Percentiles rank a stretch among this genome's conserved stretches.
phyloP scores from a whole-genome alignment of 352 stramenopile species.

The Globisporangium echinulatum region DNA sequence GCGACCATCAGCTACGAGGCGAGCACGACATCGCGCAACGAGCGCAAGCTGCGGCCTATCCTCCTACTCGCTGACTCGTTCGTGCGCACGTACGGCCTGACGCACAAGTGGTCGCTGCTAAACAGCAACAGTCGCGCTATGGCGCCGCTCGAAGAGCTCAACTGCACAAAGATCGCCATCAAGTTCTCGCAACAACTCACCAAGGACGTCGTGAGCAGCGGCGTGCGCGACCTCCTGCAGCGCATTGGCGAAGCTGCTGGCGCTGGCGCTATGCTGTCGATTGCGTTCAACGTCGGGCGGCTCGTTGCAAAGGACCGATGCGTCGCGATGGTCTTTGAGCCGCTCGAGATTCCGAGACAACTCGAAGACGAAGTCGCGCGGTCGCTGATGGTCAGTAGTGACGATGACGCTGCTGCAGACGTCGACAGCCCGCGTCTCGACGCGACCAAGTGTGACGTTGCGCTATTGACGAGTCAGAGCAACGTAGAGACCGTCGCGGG shows the following conservation, averaged over 20 bases:
- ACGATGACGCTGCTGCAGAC: slow-evolving; percentile 17
- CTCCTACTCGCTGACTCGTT: slow-evolving; percentile 70
- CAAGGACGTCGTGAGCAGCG: slow-evolving; percentile 68
- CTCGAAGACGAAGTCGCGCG: slow-evolving; percentile 54
- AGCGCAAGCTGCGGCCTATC: slow-evolving; percentile 43
- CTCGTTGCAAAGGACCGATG: slow-evolving; percentile 74
- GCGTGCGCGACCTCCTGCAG: slow-evolving; percentile 63
- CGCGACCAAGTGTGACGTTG: slow-evolving; percentile 27
- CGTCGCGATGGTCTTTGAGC: slow-evolving; percentile 67
- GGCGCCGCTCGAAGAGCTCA: slow-evolving; percentile 67
- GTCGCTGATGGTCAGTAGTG: slow-evolving; percentile 48
- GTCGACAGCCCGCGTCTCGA: slow-evolving; percentile 12
- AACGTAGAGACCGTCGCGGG: slow-evolving; percentile 35
- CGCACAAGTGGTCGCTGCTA: slow-evolving; percentile 29
- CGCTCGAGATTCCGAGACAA: slow-evolving; percentile 43
- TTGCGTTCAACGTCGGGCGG: slow-evolving; percentile 58
- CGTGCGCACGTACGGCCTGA: slow-evolving; percentile 51
- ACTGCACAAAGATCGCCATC: slow-evolving; percentile 81
- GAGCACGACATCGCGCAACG: slow-evolving; percentile 49
- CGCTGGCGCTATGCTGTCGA: slow-evolving; percentile 45
- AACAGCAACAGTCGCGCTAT: slow-evolving; percentile 19
- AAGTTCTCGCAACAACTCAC: slow-evolving; percentile 71
- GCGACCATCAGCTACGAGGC: slow-evolving; percentile 66
- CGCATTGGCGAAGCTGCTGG: slow-evolving; percentile 60
- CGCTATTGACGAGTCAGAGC: slow-evolving; percentile 35